A percentile compares a stretch with the other conserved stretches of the same genome.
Conservation (phyloP, 139 green algal species). For the Choricystis sp. region DNA sequence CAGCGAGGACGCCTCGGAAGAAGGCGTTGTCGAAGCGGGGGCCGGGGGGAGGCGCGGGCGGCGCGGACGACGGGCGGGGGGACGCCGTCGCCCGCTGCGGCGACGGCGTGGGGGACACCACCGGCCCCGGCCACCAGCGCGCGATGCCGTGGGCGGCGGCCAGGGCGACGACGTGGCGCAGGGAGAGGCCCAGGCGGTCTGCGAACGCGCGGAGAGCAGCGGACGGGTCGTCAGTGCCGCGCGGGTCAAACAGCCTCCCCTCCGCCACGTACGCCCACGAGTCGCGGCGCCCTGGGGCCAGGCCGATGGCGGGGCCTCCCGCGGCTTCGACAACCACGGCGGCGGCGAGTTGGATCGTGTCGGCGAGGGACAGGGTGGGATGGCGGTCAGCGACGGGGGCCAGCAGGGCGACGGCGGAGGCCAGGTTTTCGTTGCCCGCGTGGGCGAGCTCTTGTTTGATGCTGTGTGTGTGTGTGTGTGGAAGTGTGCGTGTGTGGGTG, state of each 20-base stretch:
- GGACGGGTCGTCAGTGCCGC: neutral
- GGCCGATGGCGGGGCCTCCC: constrained; percentile 10
- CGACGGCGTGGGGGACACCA: too few species aligned
- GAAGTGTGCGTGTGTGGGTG: too few species aligned
- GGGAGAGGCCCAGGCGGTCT: constrained; percentile 3
- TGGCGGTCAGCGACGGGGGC: constrained; percentile 3
- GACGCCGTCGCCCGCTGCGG: too few species aligned
- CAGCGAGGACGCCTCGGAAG: neutral
- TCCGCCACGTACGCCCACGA: constrained; percentile 1
- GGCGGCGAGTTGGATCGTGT: constrained; percentile 12
- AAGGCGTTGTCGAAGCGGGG: neutral
- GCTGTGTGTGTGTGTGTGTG: too few species aligned
- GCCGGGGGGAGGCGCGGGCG: too few species aligned
- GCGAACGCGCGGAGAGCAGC: neutral
- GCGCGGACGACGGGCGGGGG: neutral
- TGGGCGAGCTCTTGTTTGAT: constrained; percentile 3
- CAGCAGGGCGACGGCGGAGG: constrained; percentile 1
- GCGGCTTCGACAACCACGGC: constrained; percentile 4
- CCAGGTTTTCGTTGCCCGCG: constrained; percentile 9
- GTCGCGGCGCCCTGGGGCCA: constrained; percentile 7
- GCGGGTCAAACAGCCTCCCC: constrained; percentile 2
- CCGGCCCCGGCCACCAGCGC: constrained; percentile 1
- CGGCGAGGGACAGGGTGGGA: constrained; percentile 5
- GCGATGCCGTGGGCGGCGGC: constrained; percentile 6
- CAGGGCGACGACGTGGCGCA: constrained; percentile 7